phyloP scores from a whole-genome alignment of 257 asterid species.

The Jacaranda copaia region DNA sequence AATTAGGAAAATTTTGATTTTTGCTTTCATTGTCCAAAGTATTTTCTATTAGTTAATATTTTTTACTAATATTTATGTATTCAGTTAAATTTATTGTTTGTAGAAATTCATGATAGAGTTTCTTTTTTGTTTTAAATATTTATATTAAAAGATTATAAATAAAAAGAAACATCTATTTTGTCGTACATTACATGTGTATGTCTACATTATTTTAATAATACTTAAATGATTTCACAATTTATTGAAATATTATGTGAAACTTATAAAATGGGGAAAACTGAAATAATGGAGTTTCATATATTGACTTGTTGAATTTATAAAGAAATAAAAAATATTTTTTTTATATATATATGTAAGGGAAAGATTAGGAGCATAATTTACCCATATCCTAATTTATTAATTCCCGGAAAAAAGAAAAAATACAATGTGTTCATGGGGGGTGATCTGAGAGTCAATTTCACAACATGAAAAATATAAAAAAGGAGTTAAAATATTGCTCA shows the following conservation, averaged over 20 bases:
- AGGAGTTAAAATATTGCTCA: neutral
- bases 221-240: neutral
- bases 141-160: neutral
- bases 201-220: neutral
- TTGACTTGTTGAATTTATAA: neutral
- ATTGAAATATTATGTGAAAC: neutral
- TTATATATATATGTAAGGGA: neutral
- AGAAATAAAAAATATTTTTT: neutral
- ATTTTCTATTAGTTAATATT: neutral
- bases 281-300: neutral
- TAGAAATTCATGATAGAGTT: neutral
- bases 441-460: no score
- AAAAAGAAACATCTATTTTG: neutral
- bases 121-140: neutral
- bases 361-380: no score
- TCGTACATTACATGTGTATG: neutral
- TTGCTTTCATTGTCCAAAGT: neutral
- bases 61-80: neutral
- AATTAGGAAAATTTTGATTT: neutral
- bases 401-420: no score
- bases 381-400: no score
- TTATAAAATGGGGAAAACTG: neutral
- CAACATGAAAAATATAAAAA: no score
- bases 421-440: no score
- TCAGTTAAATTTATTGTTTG: neutral